Base-by-base conservation (phyloP, 2,329 filamentous ascomycete genomes). In the Alternaria infectoria region DNA sequence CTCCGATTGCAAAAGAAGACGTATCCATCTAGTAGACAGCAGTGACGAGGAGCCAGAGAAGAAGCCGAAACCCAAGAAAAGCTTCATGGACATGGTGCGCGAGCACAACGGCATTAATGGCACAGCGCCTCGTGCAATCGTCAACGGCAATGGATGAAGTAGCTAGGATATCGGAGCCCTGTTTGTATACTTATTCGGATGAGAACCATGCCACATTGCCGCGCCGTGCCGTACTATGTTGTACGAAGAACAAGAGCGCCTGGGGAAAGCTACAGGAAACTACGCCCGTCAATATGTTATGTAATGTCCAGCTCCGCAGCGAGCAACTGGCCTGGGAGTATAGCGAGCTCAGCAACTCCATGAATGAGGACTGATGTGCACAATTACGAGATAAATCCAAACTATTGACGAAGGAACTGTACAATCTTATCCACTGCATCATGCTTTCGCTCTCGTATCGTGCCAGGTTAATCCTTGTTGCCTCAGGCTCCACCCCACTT, bases 51-150 rank as follows among this genome's bases (percentile, higher is more conserved):
- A 65, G 43, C 50, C 63, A 11, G 72, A 75, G 51, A 77, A 74
- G 64, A 73, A 69, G 47, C 72, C 71, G 54, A 75, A 70, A 64
- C 76, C 76, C 11, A 59, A 74, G 46, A 79, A 79, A 58, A 79
- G 75, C 62, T 79, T 79, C 64, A 76, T 79, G 76, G 76, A 79
- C 50, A 71, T 76, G 54, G 68, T 77, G 4, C 65, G 77, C 6
- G 72, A 68, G 28, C 67, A 73, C 43, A 72, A 73, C 45, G 68
- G 70, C 7, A 51, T 70, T 10, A 75, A 72, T 28, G 69, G 70
- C 30, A 58, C 71, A 25, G 57, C 67, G 17, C 54, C 62, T 10
- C 51, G 54, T 15, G 57, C 54, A 15, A 64, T 62, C 11, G 60
- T 75, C 23, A 76, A 74, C 23, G 72, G 74, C 25, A 71, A 74